Evolutionary conservation across 306 rosid species (phyloP).

Genomic region (Vigna reflexopilosa): DNA sequence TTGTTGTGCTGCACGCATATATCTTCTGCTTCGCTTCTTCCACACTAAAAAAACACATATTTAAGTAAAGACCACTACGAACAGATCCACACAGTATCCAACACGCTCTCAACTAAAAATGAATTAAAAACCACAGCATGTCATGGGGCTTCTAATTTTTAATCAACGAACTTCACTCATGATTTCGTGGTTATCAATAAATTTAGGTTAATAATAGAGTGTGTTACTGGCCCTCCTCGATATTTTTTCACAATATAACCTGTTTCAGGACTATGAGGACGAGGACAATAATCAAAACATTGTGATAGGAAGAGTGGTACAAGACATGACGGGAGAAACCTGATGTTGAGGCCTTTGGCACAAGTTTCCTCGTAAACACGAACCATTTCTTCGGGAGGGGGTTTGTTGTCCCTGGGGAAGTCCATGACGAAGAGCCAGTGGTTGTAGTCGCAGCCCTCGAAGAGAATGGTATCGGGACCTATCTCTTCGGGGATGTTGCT

Average conservation of each 20-base stretch:
- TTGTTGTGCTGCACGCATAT: constrained; percentile 91
- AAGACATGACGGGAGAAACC: constrained; percentile 43
- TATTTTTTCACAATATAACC: too few relatives aligned
- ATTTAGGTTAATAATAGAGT: neutral
- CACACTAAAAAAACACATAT: constrained; percentile 57
- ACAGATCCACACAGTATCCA: neutral
- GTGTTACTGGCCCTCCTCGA: neutral
- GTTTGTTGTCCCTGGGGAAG: constrained; percentile 59
- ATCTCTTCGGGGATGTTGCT: constrained; percentile 50
- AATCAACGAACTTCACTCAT: neutral
- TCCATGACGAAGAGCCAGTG: constrained; percentile 88
- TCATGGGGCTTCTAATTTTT: too few relatives aligned
- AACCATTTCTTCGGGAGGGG: constrained; percentile 67
- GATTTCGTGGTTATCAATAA: too few relatives aligned
- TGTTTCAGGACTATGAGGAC: neutral
- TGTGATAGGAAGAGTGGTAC: too few relatives aligned
- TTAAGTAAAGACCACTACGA: neutral
- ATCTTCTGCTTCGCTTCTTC: constrained; percentile 90
- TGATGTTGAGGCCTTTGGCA: constrained; percentile 79
- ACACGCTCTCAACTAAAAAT: neutral
- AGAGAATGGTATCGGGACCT: constrained; percentile 74
- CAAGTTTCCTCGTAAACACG: constrained; percentile 71
- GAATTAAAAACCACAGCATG: neutral
- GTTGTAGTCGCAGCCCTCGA: constrained; percentile 89
- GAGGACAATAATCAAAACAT: neutral